phyloP scores from a whole-genome alignment of 768 basidiomycete species.

The Trametes cingulata region DNA sequence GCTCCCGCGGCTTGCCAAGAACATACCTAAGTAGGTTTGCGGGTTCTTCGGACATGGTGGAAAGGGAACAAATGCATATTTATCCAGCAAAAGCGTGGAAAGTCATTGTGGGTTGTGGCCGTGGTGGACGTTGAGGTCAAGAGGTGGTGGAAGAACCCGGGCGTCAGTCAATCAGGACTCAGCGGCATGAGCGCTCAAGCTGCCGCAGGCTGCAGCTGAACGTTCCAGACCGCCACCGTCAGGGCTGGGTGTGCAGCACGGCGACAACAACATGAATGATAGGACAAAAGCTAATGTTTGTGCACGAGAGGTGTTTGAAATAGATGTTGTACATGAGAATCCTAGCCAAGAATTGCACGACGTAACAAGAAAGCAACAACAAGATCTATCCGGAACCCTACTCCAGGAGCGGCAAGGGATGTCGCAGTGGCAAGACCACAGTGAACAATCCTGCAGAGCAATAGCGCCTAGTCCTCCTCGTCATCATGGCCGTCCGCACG shows the following conservation, averaged over 20 bases:
- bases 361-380: neutral
- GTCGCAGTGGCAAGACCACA: neutral
- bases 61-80: neutral
- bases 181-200: neutral
- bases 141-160: slow-evolving; percentile 82
- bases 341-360: neutral
- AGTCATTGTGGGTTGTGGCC: slow-evolving; percentile 50
- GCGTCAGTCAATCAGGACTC: slow-evolving; percentile 22
- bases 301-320: too few species aligned
- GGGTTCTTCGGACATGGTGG: slow-evolving; percentile 43
- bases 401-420: too few species aligned
- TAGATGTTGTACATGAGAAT: neutral
- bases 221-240: neutral
- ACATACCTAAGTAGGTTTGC: slow-evolving; percentile 40
- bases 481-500: slow-evolving; percentile 56
- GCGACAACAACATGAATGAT: too few species aligned
- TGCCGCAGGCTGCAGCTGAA: neutral
- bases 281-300: too few species aligned
- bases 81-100: neutral
- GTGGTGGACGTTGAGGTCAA: slow-evolving; percentile 65
- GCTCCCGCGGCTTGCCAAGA: neutral
- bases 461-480: slow-evolving; percentile 42
- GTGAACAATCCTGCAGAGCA: neutral
- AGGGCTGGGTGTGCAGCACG: too few species aligned
- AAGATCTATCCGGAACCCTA: neutral